Evolutionary conservation across 2,329 filamentous ascomycete species (phyloP), one percentile per base, ranked within the genome.

Genomic region (Thelonectria rubi): DNA sequence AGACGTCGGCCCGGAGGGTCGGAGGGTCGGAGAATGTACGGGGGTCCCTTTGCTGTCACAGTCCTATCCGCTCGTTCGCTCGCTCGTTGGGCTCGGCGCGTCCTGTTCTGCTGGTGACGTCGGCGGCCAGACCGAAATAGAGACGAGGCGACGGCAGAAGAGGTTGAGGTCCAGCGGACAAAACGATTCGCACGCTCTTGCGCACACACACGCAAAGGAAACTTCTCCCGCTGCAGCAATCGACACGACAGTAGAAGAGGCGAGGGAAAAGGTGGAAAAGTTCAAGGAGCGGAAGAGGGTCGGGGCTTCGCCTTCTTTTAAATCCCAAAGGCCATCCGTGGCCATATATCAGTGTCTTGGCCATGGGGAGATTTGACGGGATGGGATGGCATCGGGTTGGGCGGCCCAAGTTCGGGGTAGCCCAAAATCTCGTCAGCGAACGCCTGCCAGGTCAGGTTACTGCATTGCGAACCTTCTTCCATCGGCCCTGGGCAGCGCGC

Each of bases 1-100:
- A 17, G 21, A 47, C 21, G 69, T 72, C 69, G 69, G 69, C 69
- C 69, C 70, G 69, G 69, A 71, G 53, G 47, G 68, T 72, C 68
- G 69, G 69, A 66, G 58, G 53, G 59, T 53, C 59, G 57, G 60
- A 65, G 69, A 61, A 49, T 58, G 55, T 47, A 48, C 59, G 56
- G 60, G 48, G 56, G 52, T 54, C 60, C 45, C 45, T 49, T 49
- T 43, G 53, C 51, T 55, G 56, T 37, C 39, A 49, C 56, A 37
- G 56, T 56, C 54, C 54, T 58, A 39, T 45, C 54, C 43, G 49
- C 59, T 62, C 49, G 60, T 54, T 55, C 55, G 60, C 50, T 46
- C 34, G 46, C 32, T 56, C 32, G 43, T 54, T 50, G 50, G 50
- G 48, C 60, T 69, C 57, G 69, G 66, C 66, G 67, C 50, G 61